Evolutionary conservation across 1,284 basidiomycete species (phyloP).

Genomic region (Ganoderma resinaceum): DNA sequence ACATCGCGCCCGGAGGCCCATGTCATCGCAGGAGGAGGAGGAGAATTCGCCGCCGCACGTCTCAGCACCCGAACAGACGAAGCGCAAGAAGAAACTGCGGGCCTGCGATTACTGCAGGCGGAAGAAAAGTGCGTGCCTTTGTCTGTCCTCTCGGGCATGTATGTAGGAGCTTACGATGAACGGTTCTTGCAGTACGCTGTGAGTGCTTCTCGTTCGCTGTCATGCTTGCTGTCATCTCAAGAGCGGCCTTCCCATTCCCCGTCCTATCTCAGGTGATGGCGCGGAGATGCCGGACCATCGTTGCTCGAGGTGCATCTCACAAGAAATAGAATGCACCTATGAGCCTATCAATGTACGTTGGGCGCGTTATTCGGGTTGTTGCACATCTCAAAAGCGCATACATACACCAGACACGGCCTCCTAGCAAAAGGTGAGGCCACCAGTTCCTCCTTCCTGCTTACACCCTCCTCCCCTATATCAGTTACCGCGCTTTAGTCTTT

Average conservation of each 20-base stretch:
- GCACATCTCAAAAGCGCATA: no score
- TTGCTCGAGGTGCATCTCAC: constrained; percentile 82
- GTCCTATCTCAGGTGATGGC: constrained; percentile 36
- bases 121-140: constrained; percentile 66
- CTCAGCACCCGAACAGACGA: constrained; percentile 3
- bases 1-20: background rate
- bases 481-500: constrained; percentile 45
- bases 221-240: constrained; percentile 9
- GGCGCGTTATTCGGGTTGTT: background rate
- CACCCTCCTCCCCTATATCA: constrained; percentile 54
- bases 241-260: background rate
- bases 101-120: constrained; percentile 78
- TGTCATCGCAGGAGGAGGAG: constrained; percentile 12
- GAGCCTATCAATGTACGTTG: constrained; percentile 69
- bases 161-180: background rate
- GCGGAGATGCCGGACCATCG: constrained; percentile 62
- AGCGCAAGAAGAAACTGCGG: constrained; percentile 47
- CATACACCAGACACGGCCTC: constrained; percentile 72
- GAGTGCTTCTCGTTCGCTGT: constrained; percentile 14
- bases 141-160: background rate
- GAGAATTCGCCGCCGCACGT: background rate
- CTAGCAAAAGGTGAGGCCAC: constrained; percentile 84
- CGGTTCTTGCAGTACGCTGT: constrained; percentile 8
- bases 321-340: constrained; percentile 81
- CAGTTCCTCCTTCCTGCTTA: constrained; percentile 59